A percentile compares a stretch with the other conserved stretches of the same genome.
Evolutionary conservation across 1,284 basidiomycete genomes (phyloP).

Genomic region (Dichomitus squalens): DNA sequence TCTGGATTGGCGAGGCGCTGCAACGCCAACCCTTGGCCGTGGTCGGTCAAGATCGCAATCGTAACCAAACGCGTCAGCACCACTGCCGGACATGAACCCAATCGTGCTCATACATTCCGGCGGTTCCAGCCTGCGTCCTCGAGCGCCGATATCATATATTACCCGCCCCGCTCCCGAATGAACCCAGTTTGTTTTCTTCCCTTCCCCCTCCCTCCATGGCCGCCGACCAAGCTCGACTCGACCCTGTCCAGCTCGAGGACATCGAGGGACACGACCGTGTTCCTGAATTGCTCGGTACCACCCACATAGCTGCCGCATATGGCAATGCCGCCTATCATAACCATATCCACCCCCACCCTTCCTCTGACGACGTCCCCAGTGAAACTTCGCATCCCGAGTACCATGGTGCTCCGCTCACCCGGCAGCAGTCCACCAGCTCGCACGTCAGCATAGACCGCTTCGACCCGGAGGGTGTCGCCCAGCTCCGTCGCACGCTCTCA

Average conservation of each 20-base stretch:
- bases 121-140: neutral
- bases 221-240: neutral
- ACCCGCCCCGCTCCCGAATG: neutral
- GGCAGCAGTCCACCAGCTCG: conserved; percentile 6
- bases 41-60: no score
- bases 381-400: neutral
- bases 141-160: neutral
- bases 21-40: no score
- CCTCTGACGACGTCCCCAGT: neutral
- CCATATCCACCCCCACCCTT: conserved; percentile 3
- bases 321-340: conserved; percentile 23
- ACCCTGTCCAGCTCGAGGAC: conserved; percentile 25
- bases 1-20: no score
- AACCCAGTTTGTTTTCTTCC: neutral
- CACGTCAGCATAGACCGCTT: conserved; percentile 31
- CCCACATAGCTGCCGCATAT: conserved; percentile 23
- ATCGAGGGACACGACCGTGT: conserved; percentile 25
- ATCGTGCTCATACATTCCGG: no score
- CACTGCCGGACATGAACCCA: neutral
- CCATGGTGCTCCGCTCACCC: neutral
- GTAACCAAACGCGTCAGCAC: neutral
- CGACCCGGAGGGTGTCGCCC: conserved; percentile 36
- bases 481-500: conserved; percentile 33
- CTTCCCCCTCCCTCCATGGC: conserved; percentile 16
- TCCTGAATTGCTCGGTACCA: conserved; percentile 25